These are phyloP conservation scores for Pyrenophora tritici-repentis DNA, from an alignment of 2,329 filamentous ascomycete species.

Conservation along the genomic window DNA sequence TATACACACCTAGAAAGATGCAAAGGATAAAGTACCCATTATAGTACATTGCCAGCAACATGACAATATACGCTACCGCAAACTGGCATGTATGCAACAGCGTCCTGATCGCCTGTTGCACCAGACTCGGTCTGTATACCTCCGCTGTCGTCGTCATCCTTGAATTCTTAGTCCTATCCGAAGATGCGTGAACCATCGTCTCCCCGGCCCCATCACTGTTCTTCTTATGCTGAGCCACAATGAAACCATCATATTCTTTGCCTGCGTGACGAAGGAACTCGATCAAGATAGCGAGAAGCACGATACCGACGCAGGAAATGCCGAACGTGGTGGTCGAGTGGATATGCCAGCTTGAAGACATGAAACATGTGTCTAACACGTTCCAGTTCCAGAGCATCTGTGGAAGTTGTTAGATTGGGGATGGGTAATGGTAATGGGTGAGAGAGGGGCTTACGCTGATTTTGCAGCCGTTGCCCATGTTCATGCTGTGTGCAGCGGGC, in stretches of 20 bases:
- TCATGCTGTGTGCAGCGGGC: slow-evolving; percentile 15
- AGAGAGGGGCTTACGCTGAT: slow-evolving; percentile 30
- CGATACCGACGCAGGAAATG: slow-evolving; percentile 78
- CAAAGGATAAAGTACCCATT: slow-evolving; percentile 70
- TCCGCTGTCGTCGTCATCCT: slow-evolving; percentile 5
- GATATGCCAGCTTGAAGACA: slow-evolving; percentile 73
- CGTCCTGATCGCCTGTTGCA: slow-evolving; percentile 72
- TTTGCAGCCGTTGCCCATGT: slow-evolving; percentile 38
- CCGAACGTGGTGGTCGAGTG: slow-evolving; percentile 73
- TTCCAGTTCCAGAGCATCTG: slow-evolving; percentile 81
- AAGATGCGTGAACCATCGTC: slow-evolving; percentile 5
- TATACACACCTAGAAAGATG: slow-evolving; percentile 45
- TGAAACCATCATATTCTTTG: slow-evolving; percentile 75
- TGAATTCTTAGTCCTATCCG: slow-evolving; percentile 16
- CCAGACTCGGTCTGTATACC: slow-evolving; percentile 58
- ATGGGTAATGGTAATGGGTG: not conserved
- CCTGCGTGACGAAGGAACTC: slow-evolving; percentile 72
- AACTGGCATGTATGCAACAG: slow-evolving; percentile 76
- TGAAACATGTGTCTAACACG: slow-evolving; percentile 73
- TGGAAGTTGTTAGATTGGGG: too few species aligned
- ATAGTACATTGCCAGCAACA: slow-evolving; percentile 72
- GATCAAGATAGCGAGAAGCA: slow-evolving; percentile 72
- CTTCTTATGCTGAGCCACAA: slow-evolving; percentile 59
- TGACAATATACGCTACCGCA: slow-evolving; percentile 77
- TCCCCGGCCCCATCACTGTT: not conserved